Base-by-base conservation (phyloP, 495 filamentous ascomycete genomes). In the Penicillium lividum region DNA sequence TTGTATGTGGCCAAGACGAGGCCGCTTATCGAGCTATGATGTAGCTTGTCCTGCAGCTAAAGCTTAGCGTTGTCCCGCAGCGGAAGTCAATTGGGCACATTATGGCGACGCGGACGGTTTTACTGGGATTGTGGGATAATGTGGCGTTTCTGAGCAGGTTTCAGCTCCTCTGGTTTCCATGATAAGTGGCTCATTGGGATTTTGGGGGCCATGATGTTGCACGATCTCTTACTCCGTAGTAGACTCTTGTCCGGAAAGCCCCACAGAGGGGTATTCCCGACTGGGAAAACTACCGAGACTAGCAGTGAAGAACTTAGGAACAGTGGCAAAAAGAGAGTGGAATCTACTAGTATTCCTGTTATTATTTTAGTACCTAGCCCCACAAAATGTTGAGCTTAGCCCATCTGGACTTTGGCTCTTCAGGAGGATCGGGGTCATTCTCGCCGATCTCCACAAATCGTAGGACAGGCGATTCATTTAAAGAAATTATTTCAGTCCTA, bases 401-500 rank as follows among this genome's bases (percentile, higher is more conserved):
- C 52, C 59, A 59, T 28, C 42, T 56, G 4, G 54, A 59, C 38
- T 51, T 58, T 9, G 59, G 59, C 15, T 25, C 31, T 46, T 58
- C 58, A 6, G 49, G 56, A 34, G 62, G 65, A 38, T 68, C 65
- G 33, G 65, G 65, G 28, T 68, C 54, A 33, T 56, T 58, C 28
- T 62, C 49, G 11, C 54, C 58, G 40, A 61, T 65, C 36, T 68
- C 59, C 11, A 68, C 60, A 81, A 85, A 53, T 74, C 80, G 61
- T 76, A 83, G 61, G 80, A 75, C 29, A 80, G 66, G 43, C 7
- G 83, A 80, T n/a, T 78, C 71, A 48, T 77, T 74, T 25, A 83
- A 72, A 1, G 76, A 69, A 13, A 78, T 65, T 25, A 84, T 69
- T 60, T 77, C 78, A 0, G 80, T 84, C 59, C 73, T 79, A 53